Conservation (phyloP, 345 rosid species). For the Psidium guajava region DNA sequence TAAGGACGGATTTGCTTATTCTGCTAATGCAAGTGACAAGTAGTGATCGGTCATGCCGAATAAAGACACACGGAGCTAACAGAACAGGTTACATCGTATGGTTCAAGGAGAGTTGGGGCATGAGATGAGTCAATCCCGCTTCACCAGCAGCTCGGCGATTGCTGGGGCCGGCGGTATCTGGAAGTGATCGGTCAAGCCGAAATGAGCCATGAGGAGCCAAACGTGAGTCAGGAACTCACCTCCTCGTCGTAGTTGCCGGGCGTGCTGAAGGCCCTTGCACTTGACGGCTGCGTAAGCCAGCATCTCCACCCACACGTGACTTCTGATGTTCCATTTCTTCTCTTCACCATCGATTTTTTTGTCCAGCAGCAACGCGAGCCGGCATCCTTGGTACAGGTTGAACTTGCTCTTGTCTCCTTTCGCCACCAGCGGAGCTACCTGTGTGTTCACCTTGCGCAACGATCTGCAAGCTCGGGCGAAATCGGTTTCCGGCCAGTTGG, state of each 20-base stretch:
- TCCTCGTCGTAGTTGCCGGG: not conserved
- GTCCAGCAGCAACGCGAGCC: constrained; percentile 1
- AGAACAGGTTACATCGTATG: too few species aligned
- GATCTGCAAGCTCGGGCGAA: not conserved
- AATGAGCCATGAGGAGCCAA: constrained; percentile 1
- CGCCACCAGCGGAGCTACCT: not conserved
- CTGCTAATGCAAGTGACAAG: too few species aligned
- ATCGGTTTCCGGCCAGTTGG: rapidly evolving
- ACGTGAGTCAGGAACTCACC: constrained; percentile 12
- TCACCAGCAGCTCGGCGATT: not conserved
- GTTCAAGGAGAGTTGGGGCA: too few species aligned
- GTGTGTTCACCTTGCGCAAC: not conserved
- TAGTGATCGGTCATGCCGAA: too few species aligned
- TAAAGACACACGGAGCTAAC: too few species aligned
- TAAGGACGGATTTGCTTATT: too few species aligned
- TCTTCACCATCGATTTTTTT: not conserved
- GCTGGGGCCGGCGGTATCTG: not conserved
- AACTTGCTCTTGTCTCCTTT: not conserved
- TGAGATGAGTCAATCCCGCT: too few species aligned
- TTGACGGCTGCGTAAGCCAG: not conserved
- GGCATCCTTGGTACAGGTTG: not conserved
- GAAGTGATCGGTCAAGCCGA: not conserved
- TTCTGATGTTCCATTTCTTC: constrained; percentile 7
- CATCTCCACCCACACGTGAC: constrained; percentile 7
- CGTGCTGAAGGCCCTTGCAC: constrained; percentile 7